phyloP scores from a whole-genome alignment of 306 rosid genomes.

The Corylus americana region DNA sequence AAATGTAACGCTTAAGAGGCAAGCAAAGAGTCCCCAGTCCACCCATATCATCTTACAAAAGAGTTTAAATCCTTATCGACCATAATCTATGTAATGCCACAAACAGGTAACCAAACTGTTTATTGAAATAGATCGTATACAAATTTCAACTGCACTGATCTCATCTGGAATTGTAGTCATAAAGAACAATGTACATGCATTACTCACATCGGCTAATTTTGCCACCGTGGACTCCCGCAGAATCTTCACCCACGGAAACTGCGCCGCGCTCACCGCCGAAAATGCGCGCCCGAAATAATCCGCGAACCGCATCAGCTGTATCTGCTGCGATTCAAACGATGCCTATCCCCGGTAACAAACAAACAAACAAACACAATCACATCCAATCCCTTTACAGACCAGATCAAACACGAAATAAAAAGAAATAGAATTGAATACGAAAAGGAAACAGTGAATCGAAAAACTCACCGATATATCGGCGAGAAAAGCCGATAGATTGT shows the following conservation, averaged over 20 bases:
- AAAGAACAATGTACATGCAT: background rate
- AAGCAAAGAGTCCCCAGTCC: too few species aligned
- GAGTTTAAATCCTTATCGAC: too few species aligned
- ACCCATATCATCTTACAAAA: too few species aligned
- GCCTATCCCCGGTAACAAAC: conserved; percentile 37
- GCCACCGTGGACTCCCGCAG: conserved; percentile 76
- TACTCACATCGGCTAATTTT: conserved; percentile 82
- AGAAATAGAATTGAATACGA: background rate
- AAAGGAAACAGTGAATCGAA: conserved; percentile 20
- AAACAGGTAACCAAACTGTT: background rate
- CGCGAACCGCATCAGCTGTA: conserved; percentile 84
- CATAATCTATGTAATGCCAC: background rate
- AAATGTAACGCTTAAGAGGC: too few species aligned
- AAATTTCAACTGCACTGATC: background rate
- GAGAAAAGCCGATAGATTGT: conserved; percentile 62
- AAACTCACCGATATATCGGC: conserved; percentile 61
- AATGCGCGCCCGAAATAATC: conserved; percentile 89
- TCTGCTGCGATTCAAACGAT: conserved; percentile 59
- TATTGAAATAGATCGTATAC: background rate
- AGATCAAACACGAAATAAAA: conserved; percentile 24
- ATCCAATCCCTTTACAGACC: conserved; percentile 20
- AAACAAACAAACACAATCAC: conserved; percentile 12
- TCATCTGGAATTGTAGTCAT: background rate
- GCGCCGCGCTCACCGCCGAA: conserved; percentile 69
- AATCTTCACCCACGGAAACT: conserved; percentile 93